Evolutionary conservation across 805 yeast genomes (phyloP).

Genomic region (Tetrapisispora arboricola): DNA sequence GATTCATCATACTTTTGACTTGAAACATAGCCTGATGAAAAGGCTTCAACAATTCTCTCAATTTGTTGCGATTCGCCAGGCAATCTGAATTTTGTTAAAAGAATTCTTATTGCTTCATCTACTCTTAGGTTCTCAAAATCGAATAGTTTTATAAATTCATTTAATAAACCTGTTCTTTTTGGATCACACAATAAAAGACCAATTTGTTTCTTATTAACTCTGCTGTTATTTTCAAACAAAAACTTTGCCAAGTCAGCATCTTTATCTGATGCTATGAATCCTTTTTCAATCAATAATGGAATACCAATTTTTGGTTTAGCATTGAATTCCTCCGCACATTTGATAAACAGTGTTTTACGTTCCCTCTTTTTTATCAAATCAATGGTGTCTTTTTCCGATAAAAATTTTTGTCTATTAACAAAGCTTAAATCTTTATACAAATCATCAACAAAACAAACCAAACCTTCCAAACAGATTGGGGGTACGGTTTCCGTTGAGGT

Average conservation of each 20-base stretch:
- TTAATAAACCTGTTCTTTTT: conserved; percentile 46
- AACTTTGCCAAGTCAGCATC: conserved; percentile 63
- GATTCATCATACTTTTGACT: conserved; percentile 37
- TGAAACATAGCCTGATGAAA: conserved; percentile 69
- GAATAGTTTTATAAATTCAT: conserved; percentile 54
- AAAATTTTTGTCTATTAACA: conserved; percentile 14
- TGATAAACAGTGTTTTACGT: conserved; percentile 60
- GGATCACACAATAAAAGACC: conserved; percentile 82
- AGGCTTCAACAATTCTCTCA: conserved; percentile 81
- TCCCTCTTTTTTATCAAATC: conserved; percentile 23
- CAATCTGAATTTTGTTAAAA: conserved; percentile 71
- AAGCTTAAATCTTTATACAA: conserved; percentile 36
- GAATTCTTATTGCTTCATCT: conserved; percentile 79
- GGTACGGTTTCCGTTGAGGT: conserved; percentile 78
- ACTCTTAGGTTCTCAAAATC: conserved; percentile 70
- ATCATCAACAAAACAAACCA: conserved; percentile 56
- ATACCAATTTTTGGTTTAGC: conserved; percentile 68
- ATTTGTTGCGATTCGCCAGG: conserved; percentile 97
- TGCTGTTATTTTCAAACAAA: conserved; percentile 61
- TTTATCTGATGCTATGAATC: conserved; percentile 42
- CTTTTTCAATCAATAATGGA: conserved; percentile 45
- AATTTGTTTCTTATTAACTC: conserved; percentile 72
- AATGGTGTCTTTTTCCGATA: conserved; percentile 13
- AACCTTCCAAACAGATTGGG: conserved; percentile 82
- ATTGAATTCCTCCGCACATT: conserved; percentile 66